These are phyloP conservation scores for Nymphaea thermarum DNA, from an alignment of 164 flowering plant genomes.

Conservation along the genomic window DNA sequence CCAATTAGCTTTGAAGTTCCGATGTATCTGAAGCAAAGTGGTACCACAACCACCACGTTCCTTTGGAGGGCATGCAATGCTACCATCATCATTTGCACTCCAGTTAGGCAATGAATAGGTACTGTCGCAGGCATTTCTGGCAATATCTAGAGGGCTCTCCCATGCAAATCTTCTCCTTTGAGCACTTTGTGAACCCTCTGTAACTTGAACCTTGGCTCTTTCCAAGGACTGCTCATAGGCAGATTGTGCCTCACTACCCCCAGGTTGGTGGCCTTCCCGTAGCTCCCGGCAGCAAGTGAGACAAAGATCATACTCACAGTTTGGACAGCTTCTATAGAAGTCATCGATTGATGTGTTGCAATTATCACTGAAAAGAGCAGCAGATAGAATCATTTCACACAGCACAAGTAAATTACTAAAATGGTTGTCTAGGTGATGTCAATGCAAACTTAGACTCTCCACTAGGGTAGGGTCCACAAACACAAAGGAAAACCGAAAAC, in stretches of 20 bases:
- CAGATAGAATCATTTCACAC: background rate
- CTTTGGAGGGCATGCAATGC: slow-evolving; percentile 65
- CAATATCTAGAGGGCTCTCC: slow-evolving; percentile 15
- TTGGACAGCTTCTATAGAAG: slow-evolving; percentile 67
- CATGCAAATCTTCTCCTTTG: slow-evolving; percentile 8
- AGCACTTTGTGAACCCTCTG: slow-evolving; percentile 2
- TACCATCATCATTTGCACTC: slow-evolving; percentile 35
- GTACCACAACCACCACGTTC: slow-evolving; percentile 65
- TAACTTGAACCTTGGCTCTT: slow-evolving; percentile 10
- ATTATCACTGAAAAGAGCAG: slow-evolving; percentile 37
- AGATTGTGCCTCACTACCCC: slow-evolving; percentile 24
- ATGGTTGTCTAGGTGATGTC: too few species aligned
- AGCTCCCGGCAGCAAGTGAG: slow-evolving; percentile 61
- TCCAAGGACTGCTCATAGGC: slow-evolving; percentile 14
- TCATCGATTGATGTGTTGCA: slow-evolving; percentile 68
- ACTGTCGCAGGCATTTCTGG: background rate
- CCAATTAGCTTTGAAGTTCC: slow-evolving; percentile 41
- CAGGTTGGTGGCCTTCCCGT: slow-evolving; percentile 32
- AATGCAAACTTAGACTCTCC: too few species aligned
- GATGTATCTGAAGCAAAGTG: slow-evolving; percentile 29
- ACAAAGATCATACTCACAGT: slow-evolving; percentile 74
- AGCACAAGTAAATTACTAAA: too few species aligned
- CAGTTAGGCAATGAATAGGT: slow-evolving; percentile 22
- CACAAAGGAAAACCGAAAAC: too few species aligned
- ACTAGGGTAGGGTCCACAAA: too few species aligned